Conservation (phyloP, 2,329 filamentous ascomycete genomes). For the Cladosporium sp. region DNA sequence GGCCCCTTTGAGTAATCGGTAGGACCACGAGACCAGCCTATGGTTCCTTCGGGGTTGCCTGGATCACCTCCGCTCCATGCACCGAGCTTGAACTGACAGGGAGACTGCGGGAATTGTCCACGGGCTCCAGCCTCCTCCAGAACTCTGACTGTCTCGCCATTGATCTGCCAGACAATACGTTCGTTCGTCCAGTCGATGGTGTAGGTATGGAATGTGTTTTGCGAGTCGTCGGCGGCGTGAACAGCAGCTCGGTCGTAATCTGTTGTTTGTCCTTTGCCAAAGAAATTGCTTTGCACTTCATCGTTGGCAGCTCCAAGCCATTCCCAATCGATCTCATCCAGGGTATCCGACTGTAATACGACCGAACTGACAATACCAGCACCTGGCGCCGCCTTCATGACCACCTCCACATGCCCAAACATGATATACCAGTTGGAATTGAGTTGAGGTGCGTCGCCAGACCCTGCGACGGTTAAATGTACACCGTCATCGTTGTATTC, state of each 20-base stretch:
- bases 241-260: slow-evolving; percentile 85
- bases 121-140: slow-evolving; percentile 66
- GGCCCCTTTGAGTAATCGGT: slow-evolving; percentile 81
- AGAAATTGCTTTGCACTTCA: slow-evolving; percentile 95
- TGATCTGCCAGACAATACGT: slow-evolving; percentile 82
- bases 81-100: slow-evolving; percentile 91
- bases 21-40: slow-evolving; percentile 80
- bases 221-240: slow-evolving; percentile 64
- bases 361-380: slow-evolving; percentile 89
- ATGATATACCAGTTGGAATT: slow-evolving; percentile 96
- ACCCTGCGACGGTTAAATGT: slow-evolving; percentile 70
- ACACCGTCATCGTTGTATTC: slow-evolving; percentile 74
- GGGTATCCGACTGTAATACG: slow-evolving; percentile 81
- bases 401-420: slow-evolving; percentile 88
- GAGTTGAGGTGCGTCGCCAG: slow-evolving; percentile 81
- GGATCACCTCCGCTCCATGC: slow-evolving; percentile 88
- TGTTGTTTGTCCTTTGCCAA: slow-evolving; percentile 82
- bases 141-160: slow-evolving; percentile 70
- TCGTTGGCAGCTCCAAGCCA: slow-evolving; percentile 76
- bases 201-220: slow-evolving; percentile 77
- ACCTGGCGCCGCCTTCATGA: slow-evolving; percentile 79
- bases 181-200: slow-evolving; percentile 84
- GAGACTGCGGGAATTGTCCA: slow-evolving; percentile 84
- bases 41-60: slow-evolving; percentile 72
- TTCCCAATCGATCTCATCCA: slow-evolving; percentile 97